These are phyloP conservation scores for Tuber melanosporum DNA, from an alignment of 495 filamentous ascomycete species.

Conservation along the genomic window DNA sequence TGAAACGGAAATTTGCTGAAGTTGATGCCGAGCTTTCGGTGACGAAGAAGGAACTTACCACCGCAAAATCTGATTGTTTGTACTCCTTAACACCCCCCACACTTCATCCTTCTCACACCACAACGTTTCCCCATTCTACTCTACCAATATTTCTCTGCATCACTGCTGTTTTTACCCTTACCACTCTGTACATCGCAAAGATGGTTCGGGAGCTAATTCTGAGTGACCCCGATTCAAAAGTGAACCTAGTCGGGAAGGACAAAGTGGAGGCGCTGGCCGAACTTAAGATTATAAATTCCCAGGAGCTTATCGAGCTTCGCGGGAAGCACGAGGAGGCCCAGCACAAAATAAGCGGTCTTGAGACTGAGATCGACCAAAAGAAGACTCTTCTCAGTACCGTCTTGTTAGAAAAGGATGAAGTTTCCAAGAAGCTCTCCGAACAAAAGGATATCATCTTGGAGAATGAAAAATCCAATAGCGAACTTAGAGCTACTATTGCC, in stretches of 20 bases:
- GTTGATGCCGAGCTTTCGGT: constrained; percentile 37
- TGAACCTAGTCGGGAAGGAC: constrained; percentile 47
- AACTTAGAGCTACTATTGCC: constrained; percentile 41
- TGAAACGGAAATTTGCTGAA: constrained; percentile 36
- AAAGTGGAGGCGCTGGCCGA: constrained; percentile 49
- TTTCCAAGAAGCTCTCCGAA: constrained; percentile 38
- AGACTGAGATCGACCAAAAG: constrained; percentile 44
- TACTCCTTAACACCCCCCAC: constrained; percentile 21
- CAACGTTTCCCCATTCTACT: not conserved
- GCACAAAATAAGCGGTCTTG: constrained; percentile 40
- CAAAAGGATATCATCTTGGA: constrained; percentile 42
- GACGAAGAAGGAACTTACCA: constrained; percentile 38
- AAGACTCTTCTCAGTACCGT: constrained; percentile 44
- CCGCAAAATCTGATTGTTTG: constrained; percentile 43
- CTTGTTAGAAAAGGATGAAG: constrained; percentile 43
- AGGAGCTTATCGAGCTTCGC: constrained; percentile 48
- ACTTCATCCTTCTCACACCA: not conserved
- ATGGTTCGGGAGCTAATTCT: constrained; percentile 2
- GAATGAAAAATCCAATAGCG: constrained; percentile 39
- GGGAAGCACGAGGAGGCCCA: constrained; percentile 45
- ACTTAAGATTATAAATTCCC: constrained; percentile 47
- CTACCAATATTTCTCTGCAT: not conserved
- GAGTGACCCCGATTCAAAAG: constrained; percentile 21
- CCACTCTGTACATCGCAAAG: not conserved
- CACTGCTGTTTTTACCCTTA: not conserved